Base-by-base conservation (phyloP, 2,329 filamentous ascomycete species). In the Penicillium thymicola region DNA sequence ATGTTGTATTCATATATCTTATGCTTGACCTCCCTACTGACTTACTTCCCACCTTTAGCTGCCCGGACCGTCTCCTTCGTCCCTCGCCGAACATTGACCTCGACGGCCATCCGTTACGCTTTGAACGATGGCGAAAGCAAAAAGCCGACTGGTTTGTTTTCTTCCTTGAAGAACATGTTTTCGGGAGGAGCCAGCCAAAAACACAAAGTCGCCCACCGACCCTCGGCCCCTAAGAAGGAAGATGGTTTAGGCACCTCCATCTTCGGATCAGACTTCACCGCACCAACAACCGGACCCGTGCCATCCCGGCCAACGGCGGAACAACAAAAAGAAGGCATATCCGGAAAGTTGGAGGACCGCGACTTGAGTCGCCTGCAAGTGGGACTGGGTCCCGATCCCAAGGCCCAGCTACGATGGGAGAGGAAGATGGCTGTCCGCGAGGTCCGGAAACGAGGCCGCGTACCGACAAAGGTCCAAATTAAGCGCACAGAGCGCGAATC, bases 341-440 rank as follows among this genome's bases (percentile, higher is more conserved):
- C 55, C 34, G 32, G 61, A 9, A 54, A 63, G 6, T 60, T 76
- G 27, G 68, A 70, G 38, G 46, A 70, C 25, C 78, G 79, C 48
- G 79, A 83, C 66, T 75, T 70, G 36, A 67, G 80, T 37, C 81
- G 81, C 64, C 83, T 89, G 78, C 82, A 83, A 54, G 78, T 82
- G 55, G 82, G 83, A 28, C 76, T 90, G 45, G 89, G 96, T 72
- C 94, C 94, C 5, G 84, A 89, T 64, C 92, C 92, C 16, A 76
- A 81, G 43, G 81, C 81, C 55, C 85, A 92, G 56, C 79, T 86
- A 52, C 82, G 87, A 56, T 96, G 89, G 85, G 86, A 96, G 78
- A 83, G 90, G 67, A 91, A 88, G 75, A 91, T 92, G 82, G 84
- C 96, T 40, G 88, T 93, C 54, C 85, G 89, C 64, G 84, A 89